These are phyloP conservation scores for Naganishia sp. DNA, from an alignment of 1,284 basidiomycete species.

Conservation along the genomic window DNA sequence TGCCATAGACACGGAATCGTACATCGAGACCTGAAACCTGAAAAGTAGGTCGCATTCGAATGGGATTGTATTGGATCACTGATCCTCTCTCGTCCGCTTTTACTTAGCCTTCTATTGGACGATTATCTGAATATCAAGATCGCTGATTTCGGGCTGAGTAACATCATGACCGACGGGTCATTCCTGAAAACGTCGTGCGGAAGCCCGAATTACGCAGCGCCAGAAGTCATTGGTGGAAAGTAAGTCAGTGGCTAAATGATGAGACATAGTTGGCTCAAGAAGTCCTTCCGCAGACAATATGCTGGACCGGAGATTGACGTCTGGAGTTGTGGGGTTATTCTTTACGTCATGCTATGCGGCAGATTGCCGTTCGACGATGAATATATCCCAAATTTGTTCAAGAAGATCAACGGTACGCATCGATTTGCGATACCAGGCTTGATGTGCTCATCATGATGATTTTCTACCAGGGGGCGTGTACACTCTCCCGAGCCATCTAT, in stretches of 20 bases:
- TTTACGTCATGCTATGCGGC: conserved; percentile 93
- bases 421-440: not conserved
- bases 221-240: conserved; percentile 89
- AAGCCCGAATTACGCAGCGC: conserved; percentile 93
- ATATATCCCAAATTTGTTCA: conserved; percentile 84
- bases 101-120: conserved; percentile 56
- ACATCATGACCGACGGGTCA: conserved; percentile 91
- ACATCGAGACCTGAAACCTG: conserved; percentile 92
- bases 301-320: conserved; percentile 95
- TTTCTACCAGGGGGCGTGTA: conserved; percentile 70
- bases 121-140: conserved; percentile 73
- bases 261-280: not conserved
- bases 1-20: conserved; percentile 92
- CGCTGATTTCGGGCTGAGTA: conserved; percentile 90
- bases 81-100: not conserved
- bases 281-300: conserved; percentile 61
- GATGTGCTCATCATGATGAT: conserved; percentile 28
- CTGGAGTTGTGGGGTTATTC: conserved; percentile 94
- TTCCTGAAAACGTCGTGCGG: conserved; percentile 94
- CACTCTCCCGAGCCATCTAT: conserved; percentile 75
- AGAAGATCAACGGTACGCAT: conserved; percentile 83
- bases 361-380: conserved; percentile 93
- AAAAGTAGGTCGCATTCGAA: conserved; percentile 66
- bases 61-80: too few species aligned
- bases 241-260: conserved; percentile 38